A percentile compares a stretch with the other conserved stretches of the same genome.
phyloP scores from a whole-genome alignment of 2,329 filamentous ascomycete genomes.

The Aquanectria penicillioides region DNA sequence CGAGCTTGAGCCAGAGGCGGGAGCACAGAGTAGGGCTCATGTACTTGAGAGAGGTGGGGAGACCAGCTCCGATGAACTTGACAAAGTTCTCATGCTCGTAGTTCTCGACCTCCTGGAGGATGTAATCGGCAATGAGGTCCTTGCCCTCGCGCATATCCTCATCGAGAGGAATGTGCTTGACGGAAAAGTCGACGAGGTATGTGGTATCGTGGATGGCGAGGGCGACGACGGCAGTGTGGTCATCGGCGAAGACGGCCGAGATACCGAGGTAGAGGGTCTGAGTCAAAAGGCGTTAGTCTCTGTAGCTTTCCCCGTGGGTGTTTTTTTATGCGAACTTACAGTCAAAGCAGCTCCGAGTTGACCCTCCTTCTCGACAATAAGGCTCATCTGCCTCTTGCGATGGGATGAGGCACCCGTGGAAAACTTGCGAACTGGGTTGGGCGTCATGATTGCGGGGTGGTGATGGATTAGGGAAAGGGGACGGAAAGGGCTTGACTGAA shows the following conservation, averaged over 20 bases:
- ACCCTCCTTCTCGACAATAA: slow-evolving; percentile 54
- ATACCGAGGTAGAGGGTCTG: slow-evolving; percentile 72
- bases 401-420: slow-evolving; percentile 56
- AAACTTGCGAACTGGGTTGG: slow-evolving; percentile 51
- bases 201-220: slow-evolving; percentile 78
- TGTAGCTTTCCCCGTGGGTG: neutral
- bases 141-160: slow-evolving; percentile 51
- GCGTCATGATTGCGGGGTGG: slow-evolving; percentile 38
- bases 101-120: slow-evolving; percentile 64
- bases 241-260: slow-evolving; percentile 62
- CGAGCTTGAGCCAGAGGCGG: slow-evolving; percentile 78
- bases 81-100: slow-evolving; percentile 74
- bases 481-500: slow-evolving; percentile 16
- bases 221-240: slow-evolving; percentile 66
- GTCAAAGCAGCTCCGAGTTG: slow-evolving; percentile 58
- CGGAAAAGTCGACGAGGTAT: slow-evolving; percentile 78
- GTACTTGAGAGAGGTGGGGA: slow-evolving; percentile 68
- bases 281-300: slow-evolving; percentile 27
- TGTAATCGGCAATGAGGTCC: slow-evolving; percentile 66
- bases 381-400: slow-evolving; percentile 58
- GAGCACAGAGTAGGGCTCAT: slow-evolving; percentile 74
- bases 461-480: slow-evolving; percentile 23
- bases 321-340: slow-evolving; percentile 48
- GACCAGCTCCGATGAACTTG: slow-evolving; percentile 81
- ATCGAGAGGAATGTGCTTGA: slow-evolving; percentile 64